A percentile compares a stretch with the other conserved stretches of the same genome.
phyloP scores from a whole-genome alignment of 164 flowering plant species.

The Magnolia sinica region DNA sequence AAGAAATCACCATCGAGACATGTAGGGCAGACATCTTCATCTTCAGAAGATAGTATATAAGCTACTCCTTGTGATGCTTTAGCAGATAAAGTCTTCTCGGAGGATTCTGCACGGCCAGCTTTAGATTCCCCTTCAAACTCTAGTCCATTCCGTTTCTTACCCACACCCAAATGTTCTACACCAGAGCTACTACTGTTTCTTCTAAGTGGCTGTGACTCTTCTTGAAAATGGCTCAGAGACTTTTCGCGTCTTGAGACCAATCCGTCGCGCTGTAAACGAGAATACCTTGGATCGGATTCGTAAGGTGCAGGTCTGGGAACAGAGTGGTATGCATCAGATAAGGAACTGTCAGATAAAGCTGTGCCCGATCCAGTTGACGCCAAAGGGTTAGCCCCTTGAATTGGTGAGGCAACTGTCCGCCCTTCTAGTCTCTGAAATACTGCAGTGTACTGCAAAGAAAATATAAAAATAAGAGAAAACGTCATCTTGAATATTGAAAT shows the following conservation, averaged over 20 bases:
- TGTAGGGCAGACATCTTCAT: slow-evolving; percentile 71
- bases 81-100: slow-evolving; percentile 32
- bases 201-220: slow-evolving; percentile 50
- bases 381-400: slow-evolving; percentile 34
- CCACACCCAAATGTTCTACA: slow-evolving; percentile 28
- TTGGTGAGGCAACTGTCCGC: slow-evolving; percentile 31
- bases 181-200: slow-evolving; percentile 29
- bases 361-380: slow-evolving; percentile 33
- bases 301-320: slow-evolving; percentile 33
- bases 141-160: slow-evolving; percentile 40
- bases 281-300: slow-evolving; percentile 51
- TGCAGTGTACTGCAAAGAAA: slow-evolving; percentile 39
- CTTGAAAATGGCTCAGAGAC: slow-evolving; percentile 49
- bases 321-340: slow-evolving; percentile 23
- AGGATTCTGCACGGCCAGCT: slow-evolving; percentile 32
- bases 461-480: not conserved
- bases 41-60: slow-evolving; percentile 40
- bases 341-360: slow-evolving; percentile 30
- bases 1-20: slow-evolving; percentile 59
- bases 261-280: slow-evolving; percentile 50
- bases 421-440: slow-evolving; percentile 49
- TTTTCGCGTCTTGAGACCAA: slow-evolving; percentile 64
- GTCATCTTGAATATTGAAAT: not conserved
- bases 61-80: slow-evolving; percentile 33
- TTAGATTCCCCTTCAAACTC: slow-evolving; percentile 44